A percentile compares a stretch with the other conserved stretches of the same genome.
Conservation (phyloP, 306 rosid species). For the Cyclanthera cordifolia region DNA sequence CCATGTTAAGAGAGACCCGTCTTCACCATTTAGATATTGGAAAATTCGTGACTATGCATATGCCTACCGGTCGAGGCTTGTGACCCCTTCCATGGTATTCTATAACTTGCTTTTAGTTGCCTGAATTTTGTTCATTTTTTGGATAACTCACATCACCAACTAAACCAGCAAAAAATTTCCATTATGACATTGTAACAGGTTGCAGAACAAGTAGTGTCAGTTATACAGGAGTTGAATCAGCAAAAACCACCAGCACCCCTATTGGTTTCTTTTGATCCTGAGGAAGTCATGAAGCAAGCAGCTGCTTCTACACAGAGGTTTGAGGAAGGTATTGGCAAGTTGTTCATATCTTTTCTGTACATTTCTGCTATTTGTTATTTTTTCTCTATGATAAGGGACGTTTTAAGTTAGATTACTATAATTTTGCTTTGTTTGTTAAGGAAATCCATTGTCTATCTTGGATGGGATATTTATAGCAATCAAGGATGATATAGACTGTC, state of each 20-base stretch:
- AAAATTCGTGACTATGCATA: conserved; percentile 87
- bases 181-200: conserved; percentile 30
- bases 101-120: not conserved
- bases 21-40: conserved; percentile 59
- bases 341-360: not conserved
- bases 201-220: conserved; percentile 60
- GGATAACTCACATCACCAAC: not conserved
- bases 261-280: conserved; percentile 66
- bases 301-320: conserved; percentile 77
- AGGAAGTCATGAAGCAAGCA: conserved; percentile 71
- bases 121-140: not conserved
- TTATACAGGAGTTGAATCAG: conserved; percentile 40
- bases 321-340: conserved; percentile 50
- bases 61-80: conserved; percentile 61
- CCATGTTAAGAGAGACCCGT: conserved; percentile 24
- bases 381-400: not conserved
- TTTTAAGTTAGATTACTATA: not conserved
- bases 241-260: conserved; percentile 51
- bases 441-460: conserved; percentile 71
- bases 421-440: conserved; percentile 30
- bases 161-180: not conserved
- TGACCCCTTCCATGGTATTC: conserved; percentile 62
- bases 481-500: conserved; percentile 95
- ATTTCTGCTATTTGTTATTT: not conserved
- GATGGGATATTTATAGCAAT: conserved; percentile 90